A percentile compares a stretch with the other conserved stretches of the same genome.
These are phyloP conservation scores for Azolla pinnata DNA, from an alignment of 75 land plant genomes.

Conservation along the genomic window DNA sequence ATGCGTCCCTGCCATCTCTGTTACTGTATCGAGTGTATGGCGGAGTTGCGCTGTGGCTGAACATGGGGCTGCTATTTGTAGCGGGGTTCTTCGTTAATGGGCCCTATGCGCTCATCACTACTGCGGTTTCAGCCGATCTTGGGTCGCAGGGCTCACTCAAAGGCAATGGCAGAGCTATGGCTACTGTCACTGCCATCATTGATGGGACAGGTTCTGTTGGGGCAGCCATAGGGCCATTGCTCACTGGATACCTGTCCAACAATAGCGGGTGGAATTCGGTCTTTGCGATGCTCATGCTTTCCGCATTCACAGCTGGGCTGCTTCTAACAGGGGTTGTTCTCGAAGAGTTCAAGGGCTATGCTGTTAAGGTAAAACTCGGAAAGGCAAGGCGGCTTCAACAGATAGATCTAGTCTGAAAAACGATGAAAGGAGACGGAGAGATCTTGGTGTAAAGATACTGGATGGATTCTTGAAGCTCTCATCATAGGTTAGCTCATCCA, in stretches of 20 bases:
- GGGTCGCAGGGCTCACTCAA: constrained; percentile 73
- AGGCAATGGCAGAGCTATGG: constrained; percentile 64
- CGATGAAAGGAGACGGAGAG: too few species aligned
- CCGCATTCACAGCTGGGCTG: constrained; percentile 47
- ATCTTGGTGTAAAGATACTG: too few species aligned
- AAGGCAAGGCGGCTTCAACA: too few species aligned
- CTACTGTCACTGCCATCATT: constrained; percentile 84
- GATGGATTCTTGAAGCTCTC: too few species aligned
- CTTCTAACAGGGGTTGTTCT: constrained; percentile 39
- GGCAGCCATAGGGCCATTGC: constrained; percentile 71
- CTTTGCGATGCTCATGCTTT: constrained; percentile 47
- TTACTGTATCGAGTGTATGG: constrained; percentile 56
- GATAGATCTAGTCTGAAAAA: too few species aligned
- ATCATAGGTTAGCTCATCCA: too few species aligned
- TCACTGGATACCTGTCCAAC: constrained; percentile 59
- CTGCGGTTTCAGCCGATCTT: constrained; percentile 86
- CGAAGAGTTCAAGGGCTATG: constrained; percentile 29
- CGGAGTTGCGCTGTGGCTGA: constrained; percentile 27
- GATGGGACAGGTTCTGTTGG: constrained; percentile 91
- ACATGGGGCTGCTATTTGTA: constrained; percentile 54
- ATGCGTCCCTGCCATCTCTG: constrained; percentile 55
- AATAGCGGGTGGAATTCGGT: constrained; percentile 70
- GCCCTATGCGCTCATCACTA: constrained; percentile 81
- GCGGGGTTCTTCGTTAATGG: constrained; percentile 75
- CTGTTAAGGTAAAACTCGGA: too few species aligned